Evolutionary conservation across 306 rosid species (phyloP).

Genomic region (Prunus armeniaca): DNA sequence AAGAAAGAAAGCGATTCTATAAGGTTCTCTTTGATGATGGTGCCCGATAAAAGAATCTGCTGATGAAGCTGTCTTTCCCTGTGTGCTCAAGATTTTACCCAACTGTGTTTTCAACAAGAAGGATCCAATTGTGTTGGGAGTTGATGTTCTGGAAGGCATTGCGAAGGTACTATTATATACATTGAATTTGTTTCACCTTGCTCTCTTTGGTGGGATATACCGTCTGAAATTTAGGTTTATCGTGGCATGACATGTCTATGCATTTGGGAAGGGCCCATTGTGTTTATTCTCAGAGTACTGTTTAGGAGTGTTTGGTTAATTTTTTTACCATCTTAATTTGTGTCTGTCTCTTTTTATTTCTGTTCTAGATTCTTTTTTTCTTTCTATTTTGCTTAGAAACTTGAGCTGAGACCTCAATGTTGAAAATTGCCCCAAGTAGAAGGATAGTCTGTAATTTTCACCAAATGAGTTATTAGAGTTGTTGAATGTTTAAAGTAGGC

Average conservation of each 20-base stretch:
- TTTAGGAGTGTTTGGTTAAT: neutral
- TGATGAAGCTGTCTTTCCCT: slow-evolving; percentile 93
- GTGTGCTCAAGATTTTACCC: slow-evolving; percentile 74
- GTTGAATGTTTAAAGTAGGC: neutral
- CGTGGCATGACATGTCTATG: neutral
- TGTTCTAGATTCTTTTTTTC: neutral
- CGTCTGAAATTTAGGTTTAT: slow-evolving; percentile 10
- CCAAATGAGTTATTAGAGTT: neutral
- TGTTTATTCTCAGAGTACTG: neutral
- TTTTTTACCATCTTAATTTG: neutral
- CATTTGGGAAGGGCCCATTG: neutral
- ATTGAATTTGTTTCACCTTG: neutral
- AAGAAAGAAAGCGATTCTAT: slow-evolving; percentile 88
- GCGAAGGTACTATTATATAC: slow-evolving; percentile 54
- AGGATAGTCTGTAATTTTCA: neutral
- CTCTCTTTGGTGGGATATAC: neutral
- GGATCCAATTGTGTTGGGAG: slow-evolving; percentile 98
- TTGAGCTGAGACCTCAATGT: neutral
- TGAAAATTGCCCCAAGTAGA: neutral
- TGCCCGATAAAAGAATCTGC: slow-evolving; percentile 69
- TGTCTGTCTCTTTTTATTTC: neutral
- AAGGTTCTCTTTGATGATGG: slow-evolving; percentile 74
- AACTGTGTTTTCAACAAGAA: slow-evolving; percentile 89
- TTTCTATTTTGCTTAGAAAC: neutral
- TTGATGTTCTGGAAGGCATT: slow-evolving; percentile 86